These are phyloP conservation scores for Quercus lobata DNA, from an alignment of 331 rosid species.

Conservation along the genomic window DNA sequence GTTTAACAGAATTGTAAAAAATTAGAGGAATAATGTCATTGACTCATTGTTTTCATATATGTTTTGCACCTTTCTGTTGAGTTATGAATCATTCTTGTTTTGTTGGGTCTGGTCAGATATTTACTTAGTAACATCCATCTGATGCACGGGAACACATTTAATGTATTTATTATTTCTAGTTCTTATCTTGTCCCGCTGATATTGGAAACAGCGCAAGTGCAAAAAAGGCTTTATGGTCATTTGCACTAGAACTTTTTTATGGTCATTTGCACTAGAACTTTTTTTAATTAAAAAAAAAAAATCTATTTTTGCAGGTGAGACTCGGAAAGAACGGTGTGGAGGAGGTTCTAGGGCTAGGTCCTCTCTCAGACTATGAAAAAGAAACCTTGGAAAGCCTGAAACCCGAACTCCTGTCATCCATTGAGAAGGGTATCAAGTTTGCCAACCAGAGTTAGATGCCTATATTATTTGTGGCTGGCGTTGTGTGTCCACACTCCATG, in stretches of 20 bases:
- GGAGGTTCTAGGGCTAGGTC: constrained; percentile 68
- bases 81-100: no score
- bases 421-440: constrained; percentile 89
- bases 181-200: neutral
- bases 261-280: neutral
- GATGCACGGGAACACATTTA: no score
- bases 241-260: neutral
- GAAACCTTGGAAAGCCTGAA: constrained; percentile 74
- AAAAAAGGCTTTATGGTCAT: neutral
- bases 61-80: no score
- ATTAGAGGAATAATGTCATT: no score
- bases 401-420: constrained; percentile 72
- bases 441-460: constrained; percentile 49
- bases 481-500: constrained; percentile 10
- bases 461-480: neutral
- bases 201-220: neutral
- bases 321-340: constrained; percentile 95
- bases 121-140: no score
- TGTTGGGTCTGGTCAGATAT: no score
- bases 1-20: no score
- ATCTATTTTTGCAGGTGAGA: constrained; percentile 47
- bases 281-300: neutral
- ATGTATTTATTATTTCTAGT: no score
- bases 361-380: constrained; percentile 78
- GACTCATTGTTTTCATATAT: no score